phyloP scores from a whole-genome alignment of 805 yeast species.

The Suhomyces sp. region DNA sequence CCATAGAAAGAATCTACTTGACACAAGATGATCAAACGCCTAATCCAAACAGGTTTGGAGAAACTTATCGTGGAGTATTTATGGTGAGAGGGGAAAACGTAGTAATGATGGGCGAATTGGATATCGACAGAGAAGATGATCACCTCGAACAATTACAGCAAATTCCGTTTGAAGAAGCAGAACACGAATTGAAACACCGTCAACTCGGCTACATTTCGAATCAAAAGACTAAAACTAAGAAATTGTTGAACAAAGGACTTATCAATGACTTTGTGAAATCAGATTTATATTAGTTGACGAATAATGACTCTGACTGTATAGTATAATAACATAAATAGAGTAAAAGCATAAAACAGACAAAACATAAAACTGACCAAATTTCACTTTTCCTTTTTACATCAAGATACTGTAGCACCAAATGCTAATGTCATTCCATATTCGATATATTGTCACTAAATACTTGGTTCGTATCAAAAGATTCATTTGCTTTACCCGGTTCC shows the following conservation, averaged over 20 bases:
- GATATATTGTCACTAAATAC: background rate
- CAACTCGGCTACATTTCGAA: conserved; percentile 33
- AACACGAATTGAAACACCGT: conserved; percentile 33
- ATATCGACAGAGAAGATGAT: conserved; percentile 78
- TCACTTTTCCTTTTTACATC: background rate
- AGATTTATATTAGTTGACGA: conserved; percentile 46
- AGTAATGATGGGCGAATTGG: conserved; percentile 89
- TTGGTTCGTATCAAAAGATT: background rate
- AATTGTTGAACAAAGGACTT: conserved; percentile 51
- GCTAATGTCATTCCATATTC: background rate
- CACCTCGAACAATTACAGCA: conserved; percentile 56
- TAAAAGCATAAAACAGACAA: background rate
- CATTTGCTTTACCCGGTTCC: background rate
- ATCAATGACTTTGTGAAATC: conserved; percentile 55
- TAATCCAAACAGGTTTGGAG: conserved; percentile 56
- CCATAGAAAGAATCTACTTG: conserved; percentile 79
- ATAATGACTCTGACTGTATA: conserved; percentile 11
- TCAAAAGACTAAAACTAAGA: conserved; percentile 47
- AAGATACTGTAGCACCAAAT: too few relatives aligned
- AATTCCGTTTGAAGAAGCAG: conserved; percentile 63
- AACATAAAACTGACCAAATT: background rate
- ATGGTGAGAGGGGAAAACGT: conserved; percentile 96
- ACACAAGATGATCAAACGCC: conserved; percentile 16
- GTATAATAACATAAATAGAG: background rate
- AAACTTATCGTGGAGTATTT: conserved; percentile 73